Evolutionary conservation across 176 grass and related monocot species (phyloP), one percentile per base, ranked within the genome.

Genomic region (Hordeum marinum): DNA sequence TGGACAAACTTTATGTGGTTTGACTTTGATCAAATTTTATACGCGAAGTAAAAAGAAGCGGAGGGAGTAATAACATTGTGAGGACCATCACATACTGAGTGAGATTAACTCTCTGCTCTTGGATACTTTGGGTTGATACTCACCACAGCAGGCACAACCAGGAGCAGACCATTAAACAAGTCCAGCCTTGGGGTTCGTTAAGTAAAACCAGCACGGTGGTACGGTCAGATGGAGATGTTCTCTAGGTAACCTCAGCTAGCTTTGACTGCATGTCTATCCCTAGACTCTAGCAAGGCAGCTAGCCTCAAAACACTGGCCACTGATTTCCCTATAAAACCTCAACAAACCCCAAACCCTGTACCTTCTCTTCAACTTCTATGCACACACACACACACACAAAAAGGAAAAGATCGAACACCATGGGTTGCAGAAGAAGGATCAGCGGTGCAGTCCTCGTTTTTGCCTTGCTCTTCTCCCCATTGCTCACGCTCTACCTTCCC

Each of bases 161-260:
- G 67, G 84, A 80, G 15, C 57, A 87, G 29, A 11, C 68, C 68
- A 62, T 84, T 87, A 84, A 90, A 87, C 10, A 68, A 87, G 2
- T 21, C 54, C 2, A 24, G 83, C 89, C 67, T 90, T 74, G 89
- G 89, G 80, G 74, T 13, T 75, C 74, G 89, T 74, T 80, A 87
- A 90, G 83, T 35, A 90, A 87, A 23, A 68, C 46, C 75, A 74
- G 8, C 62, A 42, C 37, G 18, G 66, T 8, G 2, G 84, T 90
- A 90, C 80, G 68, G 75, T 60, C 72, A 67, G 46, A 75, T n/a
- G 62, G 80, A 87, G 84, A 90, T 75, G 82, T 87, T 83, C 69
- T 79, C 35, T 82, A 68, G 75, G 43, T 25, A 52, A 65, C 57
- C 74, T 8, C 67, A 24, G 15, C 60, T 61, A 80, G 75, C 75